phyloP scores from a whole-genome alignment of 306 rosid genomes.

The Cicer judaicum region DNA sequence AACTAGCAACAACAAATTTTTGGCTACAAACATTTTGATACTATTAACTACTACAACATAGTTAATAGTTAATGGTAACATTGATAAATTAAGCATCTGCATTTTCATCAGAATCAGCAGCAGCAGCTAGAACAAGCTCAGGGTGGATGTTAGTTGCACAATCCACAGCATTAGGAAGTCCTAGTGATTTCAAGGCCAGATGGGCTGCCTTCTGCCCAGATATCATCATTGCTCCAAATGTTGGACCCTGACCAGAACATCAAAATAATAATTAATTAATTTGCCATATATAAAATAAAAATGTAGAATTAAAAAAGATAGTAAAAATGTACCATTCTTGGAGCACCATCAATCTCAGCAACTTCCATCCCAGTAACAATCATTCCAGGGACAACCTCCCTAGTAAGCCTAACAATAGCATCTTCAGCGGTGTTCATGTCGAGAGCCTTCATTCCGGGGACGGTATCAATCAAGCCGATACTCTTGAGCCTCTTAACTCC shows the following conservation, averaged over 20 bases:
- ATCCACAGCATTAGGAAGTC: constrained; percentile 59
- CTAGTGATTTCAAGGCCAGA: constrained; percentile 61
- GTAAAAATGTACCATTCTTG: constrained; percentile 72
- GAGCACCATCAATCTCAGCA: constrained; percentile 92
- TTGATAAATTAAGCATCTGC: constrained; percentile 62
- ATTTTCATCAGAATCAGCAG: constrained; percentile 57
- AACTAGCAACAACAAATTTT: constrained; percentile 11
- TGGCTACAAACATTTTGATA: neutral
- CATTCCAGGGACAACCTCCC: constrained; percentile 92
- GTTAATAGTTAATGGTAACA: neutral
- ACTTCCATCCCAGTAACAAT: constrained; percentile 95
- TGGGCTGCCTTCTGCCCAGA: constrained; percentile 91
- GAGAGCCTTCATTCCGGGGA: constrained; percentile 87
- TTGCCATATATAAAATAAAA: neutral
- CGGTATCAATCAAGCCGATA: constrained; percentile 71
- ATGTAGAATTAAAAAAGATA: neutral
- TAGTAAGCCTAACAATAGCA: constrained; percentile 75
- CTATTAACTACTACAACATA: neutral
- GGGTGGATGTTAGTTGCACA: constrained; percentile 50
- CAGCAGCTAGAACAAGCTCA: constrained; percentile 76
- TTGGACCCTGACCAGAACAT: constrained; percentile 64
- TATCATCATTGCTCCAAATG: constrained; percentile 92
- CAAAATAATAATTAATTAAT: neutral
- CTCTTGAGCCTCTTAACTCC: constrained; percentile 86
- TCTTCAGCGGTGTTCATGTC: constrained; percentile 93